phyloP scores from a whole-genome alignment of 1,284 basidiomycete genomes.

The Sporisorium scitamineum region DNA sequence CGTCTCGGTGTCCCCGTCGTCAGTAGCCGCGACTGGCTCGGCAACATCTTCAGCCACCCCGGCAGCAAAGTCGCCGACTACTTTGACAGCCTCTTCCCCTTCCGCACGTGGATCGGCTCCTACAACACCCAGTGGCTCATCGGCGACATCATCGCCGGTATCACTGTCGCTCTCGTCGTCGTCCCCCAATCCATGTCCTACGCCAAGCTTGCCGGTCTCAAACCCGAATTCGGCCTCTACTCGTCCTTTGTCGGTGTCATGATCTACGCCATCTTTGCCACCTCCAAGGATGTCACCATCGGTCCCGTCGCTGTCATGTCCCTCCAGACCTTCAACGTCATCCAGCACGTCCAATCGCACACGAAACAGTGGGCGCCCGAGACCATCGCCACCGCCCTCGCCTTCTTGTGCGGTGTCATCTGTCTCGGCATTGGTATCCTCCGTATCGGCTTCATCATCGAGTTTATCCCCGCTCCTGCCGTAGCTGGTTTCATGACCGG shows the following conservation, averaged over 20 bases:
- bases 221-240: slow-evolving; percentile 90
- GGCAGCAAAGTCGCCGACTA: slow-evolving; percentile 50
- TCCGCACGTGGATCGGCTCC: slow-evolving; percentile 68
- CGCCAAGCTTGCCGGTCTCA: slow-evolving; percentile 83
- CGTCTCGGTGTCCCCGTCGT: slow-evolving; percentile 66
- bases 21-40: slow-evolving; percentile 60
- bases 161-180: slow-evolving; percentile 69
- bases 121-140: slow-evolving; percentile 69
- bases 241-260: slow-evolving; percentile 91
- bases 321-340: slow-evolving; percentile 80
- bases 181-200: slow-evolving; percentile 72
- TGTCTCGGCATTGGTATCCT: slow-evolving; percentile 92
- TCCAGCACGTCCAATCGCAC: slow-evolving; percentile 43
- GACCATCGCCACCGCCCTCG: slow-evolving; percentile 85
- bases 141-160: slow-evolving; percentile 70
- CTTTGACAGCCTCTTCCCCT: slow-evolving; percentile 66
- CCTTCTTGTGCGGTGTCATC: slow-evolving; percentile 91
- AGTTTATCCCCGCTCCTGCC: slow-evolving; percentile 91
- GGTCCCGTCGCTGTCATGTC: slow-evolving; percentile 86
- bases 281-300: slow-evolving; percentile 69
- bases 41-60: slow-evolving; percentile 50
- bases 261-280: slow-evolving; percentile 74
- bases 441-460: slow-evolving; percentile 91
- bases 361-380: slow-evolving; percentile 69
- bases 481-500: slow-evolving; percentile 84